Conservation (phyloP, 208 protist species). For the Trypanosomatidae sp. region DNA sequence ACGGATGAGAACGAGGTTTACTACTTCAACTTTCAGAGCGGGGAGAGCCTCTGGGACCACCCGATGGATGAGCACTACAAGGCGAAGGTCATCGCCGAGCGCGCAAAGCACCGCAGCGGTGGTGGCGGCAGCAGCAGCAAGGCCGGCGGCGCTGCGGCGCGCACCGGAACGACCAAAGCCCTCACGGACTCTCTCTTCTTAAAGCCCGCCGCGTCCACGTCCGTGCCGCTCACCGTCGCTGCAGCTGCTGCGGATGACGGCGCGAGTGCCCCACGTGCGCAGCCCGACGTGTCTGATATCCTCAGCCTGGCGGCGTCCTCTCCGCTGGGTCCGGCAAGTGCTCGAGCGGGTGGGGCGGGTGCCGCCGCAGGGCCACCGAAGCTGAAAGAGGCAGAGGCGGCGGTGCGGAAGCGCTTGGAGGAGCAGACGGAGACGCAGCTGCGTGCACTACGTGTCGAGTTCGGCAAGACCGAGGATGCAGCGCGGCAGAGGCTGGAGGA, state of each 20-base stretch:
- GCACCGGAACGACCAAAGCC: conserved; percentile 34
- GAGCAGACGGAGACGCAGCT: too few relatives aligned
- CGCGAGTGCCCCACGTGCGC: conserved; percentile 11
- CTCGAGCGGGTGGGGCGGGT: too few relatives aligned
- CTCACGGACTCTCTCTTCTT: conserved; percentile 38
- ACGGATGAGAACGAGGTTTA: conserved; percentile 91
- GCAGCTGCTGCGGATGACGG: conserved; percentile 5
- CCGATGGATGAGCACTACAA: conserved; percentile 93
- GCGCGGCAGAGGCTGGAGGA: too few relatives aligned
- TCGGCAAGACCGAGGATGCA: too few relatives aligned
- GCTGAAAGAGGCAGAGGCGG: too few relatives aligned
- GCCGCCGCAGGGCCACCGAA: conserved; percentile 24
- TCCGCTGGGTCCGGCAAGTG: too few relatives aligned
- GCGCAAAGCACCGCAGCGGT: conserved; percentile 26
- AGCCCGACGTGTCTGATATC: conserved; percentile 22
- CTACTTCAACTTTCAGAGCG: conserved; percentile 95
- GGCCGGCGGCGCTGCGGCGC: not conserved
- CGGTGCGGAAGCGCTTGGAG: too few relatives aligned
- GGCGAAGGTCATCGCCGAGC: conserved; percentile 49
- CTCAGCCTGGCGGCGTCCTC: conserved; percentile 9
- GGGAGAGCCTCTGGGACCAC: conserved; percentile 94
- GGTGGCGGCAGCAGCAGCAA: not conserved
- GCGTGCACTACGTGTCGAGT: too few relatives aligned
- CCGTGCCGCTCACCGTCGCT: too few relatives aligned
- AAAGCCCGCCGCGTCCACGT: not conserved